A percentile compares a stretch with the other conserved stretches of the same genome.
Evolutionary conservation across 2,329 filamentous ascomycete genomes (phyloP).

Genomic region (Botrytis squamosa): DNA sequence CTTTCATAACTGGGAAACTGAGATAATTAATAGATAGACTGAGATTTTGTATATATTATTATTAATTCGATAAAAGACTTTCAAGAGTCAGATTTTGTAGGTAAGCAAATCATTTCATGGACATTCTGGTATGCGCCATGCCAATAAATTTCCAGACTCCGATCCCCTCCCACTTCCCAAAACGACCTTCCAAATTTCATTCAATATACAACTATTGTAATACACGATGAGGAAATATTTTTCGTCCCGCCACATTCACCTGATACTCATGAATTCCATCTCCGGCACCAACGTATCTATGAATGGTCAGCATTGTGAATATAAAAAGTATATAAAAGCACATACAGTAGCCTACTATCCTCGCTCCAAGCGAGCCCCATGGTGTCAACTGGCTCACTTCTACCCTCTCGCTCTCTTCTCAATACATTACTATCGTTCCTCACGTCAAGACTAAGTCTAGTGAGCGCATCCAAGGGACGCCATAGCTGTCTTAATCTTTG

Average conservation of each 20-base stretch:
- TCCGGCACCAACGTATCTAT: conserved; percentile 62
- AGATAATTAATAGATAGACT: neutral
- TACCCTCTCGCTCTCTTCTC: conserved; percentile 30
- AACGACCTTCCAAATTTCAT: neutral
- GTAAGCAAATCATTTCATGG: neutral
- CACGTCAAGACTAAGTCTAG: conserved; percentile 29
- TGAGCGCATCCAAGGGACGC: conserved; percentile 30
- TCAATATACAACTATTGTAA: conserved; percentile 44
- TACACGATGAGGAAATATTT: conserved; percentile 55
- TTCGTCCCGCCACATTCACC: conserved; percentile 62
- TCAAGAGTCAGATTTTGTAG: neutral
- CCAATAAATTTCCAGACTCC: neutral
- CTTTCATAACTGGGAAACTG: neutral
- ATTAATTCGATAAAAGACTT: neutral
- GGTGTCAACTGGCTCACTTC: conserved; percentile 50
- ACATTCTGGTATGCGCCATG: neutral
- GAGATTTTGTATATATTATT: neutral
- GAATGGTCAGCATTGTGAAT: conserved; percentile 18
- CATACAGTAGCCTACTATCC: conserved; percentile 60
- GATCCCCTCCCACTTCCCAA: neutral
- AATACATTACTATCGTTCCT: conserved; percentile 35
- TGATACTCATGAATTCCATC: conserved; percentile 75
- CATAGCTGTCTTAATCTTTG: conserved; percentile 35
- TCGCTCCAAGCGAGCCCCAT: conserved; percentile 62
- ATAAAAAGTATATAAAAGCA: conserved; percentile 21